Conservation (phyloP, 768 basidiomycete species). For the Cyclocybe aegerita region DNA sequence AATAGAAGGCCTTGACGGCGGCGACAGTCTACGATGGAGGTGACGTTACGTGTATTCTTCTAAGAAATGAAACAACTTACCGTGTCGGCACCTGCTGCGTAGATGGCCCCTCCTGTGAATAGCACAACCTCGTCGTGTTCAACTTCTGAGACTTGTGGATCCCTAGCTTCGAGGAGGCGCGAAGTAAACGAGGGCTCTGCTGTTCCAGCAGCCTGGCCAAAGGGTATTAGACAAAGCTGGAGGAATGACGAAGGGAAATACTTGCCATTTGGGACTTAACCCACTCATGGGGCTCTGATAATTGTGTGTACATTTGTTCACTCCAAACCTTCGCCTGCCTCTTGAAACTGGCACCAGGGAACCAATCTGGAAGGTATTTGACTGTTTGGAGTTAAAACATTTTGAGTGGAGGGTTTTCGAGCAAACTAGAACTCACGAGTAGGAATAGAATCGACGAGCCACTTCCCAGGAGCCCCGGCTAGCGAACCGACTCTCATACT, state of each 20-base stretch:
- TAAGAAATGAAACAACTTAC: slow-evolving; percentile 16
- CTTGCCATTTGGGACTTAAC: slow-evolving; percentile 45
- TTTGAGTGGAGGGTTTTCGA: too few species aligned
- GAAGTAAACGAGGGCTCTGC: slow-evolving; percentile 32
- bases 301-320: slow-evolving; percentile 27
- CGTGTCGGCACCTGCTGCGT: slow-evolving; percentile 33
- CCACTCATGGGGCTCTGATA: slow-evolving; percentile 38
- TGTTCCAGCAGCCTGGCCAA: slow-evolving; percentile 28
- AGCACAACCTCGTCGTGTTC: slow-evolving; percentile 25
- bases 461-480: slow-evolving; percentile 28
- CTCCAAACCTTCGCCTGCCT: slow-evolving; percentile 19
- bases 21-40: slow-evolving; percentile 26
- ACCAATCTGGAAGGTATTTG: slow-evolving; percentile 36
- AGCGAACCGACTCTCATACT: slow-evolving; percentile 19
- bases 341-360: slow-evolving; percentile 41
- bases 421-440: slow-evolving; percentile 18
- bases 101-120: slow-evolving; percentile 21
- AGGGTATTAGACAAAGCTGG: neutral
- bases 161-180: slow-evolving; percentile 17
- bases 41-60: neutral
- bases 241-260: slow-evolving; percentile 1
- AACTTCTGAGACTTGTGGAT: slow-evolving; percentile 11
- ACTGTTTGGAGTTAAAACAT: slow-evolving; percentile 19
- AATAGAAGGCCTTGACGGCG: slow-evolving; percentile 28
- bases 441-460: slow-evolving; percentile 35